phyloP scores from a whole-genome alignment of 2,329 filamentous ascomycete genomes.

The Fusarium sp. region DNA sequence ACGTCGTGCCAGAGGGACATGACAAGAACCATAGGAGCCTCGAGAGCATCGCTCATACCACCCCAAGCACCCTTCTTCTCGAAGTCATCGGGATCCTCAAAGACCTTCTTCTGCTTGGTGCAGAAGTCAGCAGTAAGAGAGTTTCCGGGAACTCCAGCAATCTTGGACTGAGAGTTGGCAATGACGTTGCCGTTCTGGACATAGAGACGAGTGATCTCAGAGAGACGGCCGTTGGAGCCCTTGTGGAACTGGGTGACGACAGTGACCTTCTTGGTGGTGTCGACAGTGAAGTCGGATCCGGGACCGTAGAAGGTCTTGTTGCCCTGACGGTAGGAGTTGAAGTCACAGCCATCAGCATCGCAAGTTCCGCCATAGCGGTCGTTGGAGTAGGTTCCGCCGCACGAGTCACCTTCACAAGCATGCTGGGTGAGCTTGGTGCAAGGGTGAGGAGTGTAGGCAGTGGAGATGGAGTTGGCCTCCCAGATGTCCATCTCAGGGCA shows the following conservation, averaged over 20 bases:
- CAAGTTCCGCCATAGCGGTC: constrained; percentile 71
- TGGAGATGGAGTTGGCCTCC: constrained; percentile 74
- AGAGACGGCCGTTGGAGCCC: constrained; percentile 62
- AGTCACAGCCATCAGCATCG: constrained; percentile 77
- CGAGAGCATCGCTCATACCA: constrained; percentile 63
- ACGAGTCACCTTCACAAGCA: constrained; percentile 62
- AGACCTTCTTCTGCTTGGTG: constrained; percentile 65
- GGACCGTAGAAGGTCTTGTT: constrained; percentile 71
- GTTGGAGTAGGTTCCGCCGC: constrained; percentile 63
- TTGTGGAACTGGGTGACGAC: constrained; percentile 74
- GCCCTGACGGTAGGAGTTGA: constrained; percentile 75
- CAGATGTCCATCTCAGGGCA: constrained; percentile 73
- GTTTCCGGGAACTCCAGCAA: constrained; percentile 55
- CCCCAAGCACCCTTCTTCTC: constrained; percentile 65
- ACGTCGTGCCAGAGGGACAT: constrained; percentile 70
- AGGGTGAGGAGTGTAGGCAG: constrained; percentile 73
- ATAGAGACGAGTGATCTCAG: constrained; percentile 73
- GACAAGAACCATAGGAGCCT: constrained; percentile 59
- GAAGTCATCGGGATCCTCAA: constrained; percentile 67
- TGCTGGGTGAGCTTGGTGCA: constrained; percentile 64
- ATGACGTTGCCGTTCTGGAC: constrained; percentile 71
- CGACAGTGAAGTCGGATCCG: constrained; percentile 64
- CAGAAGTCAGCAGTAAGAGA: constrained; percentile 70
- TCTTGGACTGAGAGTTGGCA: constrained; percentile 60
- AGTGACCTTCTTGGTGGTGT: constrained; percentile 70